Conservation (phyloP, 1,284 basidiomycete genomes). For the Ganoderma resinaceum region DNA sequence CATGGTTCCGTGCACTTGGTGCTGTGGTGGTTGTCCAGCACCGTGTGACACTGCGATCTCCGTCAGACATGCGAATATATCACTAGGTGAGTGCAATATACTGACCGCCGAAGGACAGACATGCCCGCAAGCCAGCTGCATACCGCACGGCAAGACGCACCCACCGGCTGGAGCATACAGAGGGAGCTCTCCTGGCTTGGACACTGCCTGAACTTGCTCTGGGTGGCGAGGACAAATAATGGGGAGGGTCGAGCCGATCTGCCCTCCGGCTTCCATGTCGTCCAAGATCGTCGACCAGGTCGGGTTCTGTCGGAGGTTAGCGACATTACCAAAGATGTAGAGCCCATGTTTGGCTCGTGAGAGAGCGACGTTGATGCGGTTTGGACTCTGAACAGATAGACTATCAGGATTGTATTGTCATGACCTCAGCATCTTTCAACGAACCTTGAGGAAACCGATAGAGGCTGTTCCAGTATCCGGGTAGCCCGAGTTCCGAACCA, state of each 20-base stretch:
- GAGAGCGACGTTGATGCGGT: constrained; percentile 55
- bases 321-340: constrained; percentile 73
- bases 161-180: constrained; percentile 63
- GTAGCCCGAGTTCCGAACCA: constrained; percentile 73
- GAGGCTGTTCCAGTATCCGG: constrained; percentile 46
- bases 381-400: constrained; percentile 23
- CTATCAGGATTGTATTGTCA: not conserved
- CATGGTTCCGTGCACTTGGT: constrained; percentile 49
- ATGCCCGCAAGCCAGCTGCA: constrained; percentile 70
- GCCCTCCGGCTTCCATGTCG: constrained; percentile 55
- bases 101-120: constrained; percentile 67
- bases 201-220: constrained; percentile 47
- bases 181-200: constrained; percentile 59
- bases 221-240: constrained; percentile 67
- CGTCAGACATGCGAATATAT: not conserved
- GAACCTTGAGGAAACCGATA: constrained; percentile 77
- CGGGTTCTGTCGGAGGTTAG: constrained; percentile 50
- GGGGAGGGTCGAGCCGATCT: constrained; percentile 61
- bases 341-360: constrained; percentile 78
- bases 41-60: constrained; percentile 65
- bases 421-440: not conserved
- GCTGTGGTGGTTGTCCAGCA: constrained; percentile 39
- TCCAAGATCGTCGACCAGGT: constrained; percentile 73
- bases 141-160: constrained; percentile 63
- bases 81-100: not conserved